Conservation (phyloP, 2,329 filamentous ascomycete genomes). For the Ascomycota sp. region DNA sequence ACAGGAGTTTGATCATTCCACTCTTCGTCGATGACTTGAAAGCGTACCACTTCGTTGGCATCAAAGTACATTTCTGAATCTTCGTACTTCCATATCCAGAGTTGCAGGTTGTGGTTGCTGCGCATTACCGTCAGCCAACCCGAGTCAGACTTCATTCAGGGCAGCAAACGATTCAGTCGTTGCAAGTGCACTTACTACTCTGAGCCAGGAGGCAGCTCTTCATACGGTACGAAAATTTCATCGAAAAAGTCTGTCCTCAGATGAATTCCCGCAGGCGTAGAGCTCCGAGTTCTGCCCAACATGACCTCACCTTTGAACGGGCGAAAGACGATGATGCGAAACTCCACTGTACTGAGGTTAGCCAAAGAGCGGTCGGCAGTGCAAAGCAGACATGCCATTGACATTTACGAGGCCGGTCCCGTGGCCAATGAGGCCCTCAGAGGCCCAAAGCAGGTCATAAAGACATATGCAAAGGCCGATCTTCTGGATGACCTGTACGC, state of each 20-base stretch:
- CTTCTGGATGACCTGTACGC: conserved; percentile 56
- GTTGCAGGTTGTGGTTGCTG: conserved; percentile 50
- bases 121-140: too few species aligned
- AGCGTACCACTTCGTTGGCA: conserved; percentile 66
- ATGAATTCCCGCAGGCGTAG: conserved; percentile 48
- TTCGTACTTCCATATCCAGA: conserved; percentile 69
- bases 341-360: conserved; percentile 42
- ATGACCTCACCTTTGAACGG: conserved; percentile 91
- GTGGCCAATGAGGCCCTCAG: conserved; percentile 83
- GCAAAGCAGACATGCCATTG: conserved; percentile 35
- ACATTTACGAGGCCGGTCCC: conserved; percentile 83
- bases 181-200: conserved; percentile 36
- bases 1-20: conserved; percentile 76
- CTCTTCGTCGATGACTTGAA: conserved; percentile 66
- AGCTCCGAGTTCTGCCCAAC: conserved; percentile 58
- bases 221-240: conserved; percentile 61
- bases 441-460: conserved; percentile 73
- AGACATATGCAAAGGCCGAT: conserved; percentile 84
- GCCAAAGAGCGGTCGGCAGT: background rate
- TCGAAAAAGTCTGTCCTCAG: conserved; percentile 82
- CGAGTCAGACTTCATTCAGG: too few species aligned
- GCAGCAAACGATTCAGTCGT: too few species aligned
- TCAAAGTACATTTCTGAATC: conserved; percentile 66
- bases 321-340: conserved; percentile 78
- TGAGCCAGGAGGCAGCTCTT: conserved; percentile 51